phyloP scores from a whole-genome alignment of 768 basidiomycete genomes.

The Neoboletus brunneissimus region DNA sequence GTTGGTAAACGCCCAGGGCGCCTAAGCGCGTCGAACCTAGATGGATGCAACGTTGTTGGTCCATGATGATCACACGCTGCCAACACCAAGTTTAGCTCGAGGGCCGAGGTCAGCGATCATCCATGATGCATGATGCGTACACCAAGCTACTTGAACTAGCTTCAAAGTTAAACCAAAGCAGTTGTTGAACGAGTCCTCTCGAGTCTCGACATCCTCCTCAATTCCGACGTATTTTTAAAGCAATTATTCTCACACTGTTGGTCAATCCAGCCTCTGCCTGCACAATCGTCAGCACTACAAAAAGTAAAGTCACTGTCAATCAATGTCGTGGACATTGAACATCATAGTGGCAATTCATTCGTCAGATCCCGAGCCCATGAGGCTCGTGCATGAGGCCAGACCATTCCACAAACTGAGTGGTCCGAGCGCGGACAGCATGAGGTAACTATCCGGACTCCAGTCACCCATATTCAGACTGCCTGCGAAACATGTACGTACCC shows the following conservation, averaged over 20 bases:
- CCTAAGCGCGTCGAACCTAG: not conserved
- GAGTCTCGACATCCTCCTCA: not conserved
- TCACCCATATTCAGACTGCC: too few species aligned
- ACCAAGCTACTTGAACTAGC: not conserved
- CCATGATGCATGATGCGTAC: not conserved
- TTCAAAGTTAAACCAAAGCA: not conserved
- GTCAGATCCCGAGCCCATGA: too few species aligned
- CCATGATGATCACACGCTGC: constrained; percentile 2
- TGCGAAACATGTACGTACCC: not conserved
- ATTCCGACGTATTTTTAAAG: not conserved
- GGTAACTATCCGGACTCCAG: too few species aligned
- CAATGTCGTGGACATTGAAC: too few species aligned
- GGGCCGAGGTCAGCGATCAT: not conserved
- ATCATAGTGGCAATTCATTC: not conserved
- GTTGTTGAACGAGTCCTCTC: not conserved
- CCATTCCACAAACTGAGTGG: not conserved
- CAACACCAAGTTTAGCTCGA: not conserved
- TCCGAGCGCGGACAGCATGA: not conserved
- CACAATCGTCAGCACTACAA: not conserved
- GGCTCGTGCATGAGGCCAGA: not conserved
- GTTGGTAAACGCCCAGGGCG: not conserved
- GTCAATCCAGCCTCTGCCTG: not conserved
- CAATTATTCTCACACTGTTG: not conserved
- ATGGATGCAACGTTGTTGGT: constrained; percentile 1
- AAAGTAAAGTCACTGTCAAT: too few species aligned